Evolutionary conservation across 2,329 filamentous ascomycete species (phyloP).

Genomic region (Fusarium austroafricanum): DNA sequence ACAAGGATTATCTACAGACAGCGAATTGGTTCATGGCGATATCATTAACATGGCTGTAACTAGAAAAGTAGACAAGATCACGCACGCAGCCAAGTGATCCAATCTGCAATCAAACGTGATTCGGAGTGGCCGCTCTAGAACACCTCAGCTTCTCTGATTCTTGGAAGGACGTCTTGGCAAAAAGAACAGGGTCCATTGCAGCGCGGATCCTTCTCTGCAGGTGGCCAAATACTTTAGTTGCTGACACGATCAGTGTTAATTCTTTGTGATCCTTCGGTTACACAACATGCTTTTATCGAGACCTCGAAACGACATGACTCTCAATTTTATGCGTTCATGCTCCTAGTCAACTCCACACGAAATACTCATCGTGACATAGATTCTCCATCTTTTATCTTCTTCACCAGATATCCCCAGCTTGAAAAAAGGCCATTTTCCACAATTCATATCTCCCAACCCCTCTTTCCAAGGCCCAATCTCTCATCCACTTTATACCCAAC

Average conservation of each 20-base stretch:
- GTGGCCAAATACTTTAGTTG: constrained; percentile 18
- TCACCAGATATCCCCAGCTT: constrained; percentile 10
- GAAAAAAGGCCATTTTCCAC: constrained; percentile 15
- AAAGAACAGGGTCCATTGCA: constrained; percentile 15
- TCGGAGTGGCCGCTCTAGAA: constrained; percentile 26
- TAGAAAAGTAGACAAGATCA: constrained; percentile 17
- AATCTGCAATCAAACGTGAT: constrained; percentile 29
- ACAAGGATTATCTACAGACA: constrained; percentile 13
- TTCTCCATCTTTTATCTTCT: constrained; percentile 29
- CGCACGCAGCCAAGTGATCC: constrained; percentile 35
- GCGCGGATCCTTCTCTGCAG: constrained; percentile 2
- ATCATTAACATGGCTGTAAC: not conserved
- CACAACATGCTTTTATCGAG: not conserved
- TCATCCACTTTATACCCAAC: not conserved
- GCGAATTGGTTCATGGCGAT: constrained; percentile 19
- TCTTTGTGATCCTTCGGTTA: constrained; percentile 3
- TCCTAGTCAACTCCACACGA: constrained; percentile 1
- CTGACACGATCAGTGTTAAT: constrained; percentile 8
- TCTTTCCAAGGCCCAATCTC: not conserved
- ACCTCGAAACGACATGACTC: not conserved
- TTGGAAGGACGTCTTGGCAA: constrained; percentile 16
- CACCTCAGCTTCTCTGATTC: constrained; percentile 1
- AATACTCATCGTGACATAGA: constrained; percentile 18
- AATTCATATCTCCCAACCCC: constrained; percentile 9
- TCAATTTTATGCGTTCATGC: not conserved